Conservation (phyloP, 306 rosid genomes). For the Pterocarpus macrocarpus region DNA sequence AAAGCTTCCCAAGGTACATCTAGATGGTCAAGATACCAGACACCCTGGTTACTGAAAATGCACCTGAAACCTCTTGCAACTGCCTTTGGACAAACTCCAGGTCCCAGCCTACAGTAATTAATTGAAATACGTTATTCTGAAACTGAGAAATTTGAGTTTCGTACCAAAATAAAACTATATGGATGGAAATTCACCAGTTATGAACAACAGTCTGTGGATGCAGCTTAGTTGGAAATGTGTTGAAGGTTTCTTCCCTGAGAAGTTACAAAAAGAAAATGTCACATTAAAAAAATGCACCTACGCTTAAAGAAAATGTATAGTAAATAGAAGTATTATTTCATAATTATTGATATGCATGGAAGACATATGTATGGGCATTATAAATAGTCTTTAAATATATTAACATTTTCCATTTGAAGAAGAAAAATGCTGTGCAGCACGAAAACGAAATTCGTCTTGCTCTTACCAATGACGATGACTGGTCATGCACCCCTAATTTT, state of each 20-base stretch:
- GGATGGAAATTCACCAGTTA: constrained; percentile 76
- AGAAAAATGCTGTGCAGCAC: neutral
- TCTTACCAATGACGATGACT: no score
- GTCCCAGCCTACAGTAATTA: constrained; percentile 69
- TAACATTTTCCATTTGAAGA: neutral
- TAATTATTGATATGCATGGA: neutral
- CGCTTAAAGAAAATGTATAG: constrained; percentile 1
- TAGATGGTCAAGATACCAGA: constrained; percentile 95
- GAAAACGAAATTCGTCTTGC: no score
- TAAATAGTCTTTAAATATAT: neutral
- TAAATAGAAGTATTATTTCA: constrained; percentile 23
- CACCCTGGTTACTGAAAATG: constrained; percentile 94
- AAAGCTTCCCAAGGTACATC: constrained; percentile 83
- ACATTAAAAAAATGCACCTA: constrained; percentile 19
- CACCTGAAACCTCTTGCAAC: constrained; percentile 89
- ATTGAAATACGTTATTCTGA: constrained; percentile 32
- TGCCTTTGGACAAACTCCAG: constrained; percentile 89
- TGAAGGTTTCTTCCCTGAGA: constrained; percentile 97
- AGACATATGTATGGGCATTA: neutral
- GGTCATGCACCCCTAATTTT: no score
- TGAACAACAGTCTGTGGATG: constrained; percentile 91
- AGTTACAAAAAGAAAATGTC: constrained; percentile 45
- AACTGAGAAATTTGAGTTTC: constrained; percentile 25
- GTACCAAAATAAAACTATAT: constrained; percentile 26
- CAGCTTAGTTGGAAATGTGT: constrained; percentile 73